Conservation (phyloP, 805 yeast species). For the Barnettozyma sucrosica region DNA sequence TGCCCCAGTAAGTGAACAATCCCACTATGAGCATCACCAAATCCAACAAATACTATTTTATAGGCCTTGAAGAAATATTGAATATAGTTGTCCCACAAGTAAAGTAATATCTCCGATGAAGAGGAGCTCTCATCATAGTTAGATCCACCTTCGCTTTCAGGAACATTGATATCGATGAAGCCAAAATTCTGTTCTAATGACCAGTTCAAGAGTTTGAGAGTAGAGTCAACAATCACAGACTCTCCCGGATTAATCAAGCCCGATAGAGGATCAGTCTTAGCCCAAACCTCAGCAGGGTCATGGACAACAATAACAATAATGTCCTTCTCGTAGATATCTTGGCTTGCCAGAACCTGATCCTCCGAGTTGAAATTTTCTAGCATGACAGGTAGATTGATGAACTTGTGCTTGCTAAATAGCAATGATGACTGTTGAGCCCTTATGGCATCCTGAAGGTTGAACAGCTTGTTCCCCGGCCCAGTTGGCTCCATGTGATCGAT, state of each 20-base stretch:
- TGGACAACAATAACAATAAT: conserved; percentile 70
- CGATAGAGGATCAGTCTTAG: conserved; percentile 68
- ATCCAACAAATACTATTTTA: conserved; percentile 74
- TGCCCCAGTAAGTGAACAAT: conserved; percentile 85
- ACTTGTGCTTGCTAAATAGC: conserved; percentile 47
- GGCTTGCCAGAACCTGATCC: conserved; percentile 66
- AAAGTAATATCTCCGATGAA: conserved; percentile 71
- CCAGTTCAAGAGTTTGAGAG: conserved; percentile 68
- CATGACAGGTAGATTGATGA: conserved; percentile 63
- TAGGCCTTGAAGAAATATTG: conserved; percentile 60
- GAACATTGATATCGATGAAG: conserved; percentile 77
- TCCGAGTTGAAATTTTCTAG: conserved; percentile 36
- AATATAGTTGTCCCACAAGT: conserved; percentile 88
- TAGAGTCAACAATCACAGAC: conserved; percentile 71
- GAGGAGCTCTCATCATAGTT: conserved; percentile 31
- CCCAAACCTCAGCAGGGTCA: conserved; percentile 93
- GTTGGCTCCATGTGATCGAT: conserved; percentile 32
- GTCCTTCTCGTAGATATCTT: conserved; percentile 57
- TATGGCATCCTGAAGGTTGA: conserved; percentile 64
- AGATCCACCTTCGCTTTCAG: conserved; percentile 49
- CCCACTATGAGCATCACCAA: conserved; percentile 86
- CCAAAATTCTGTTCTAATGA: conserved; percentile 57
- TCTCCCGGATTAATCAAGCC: conserved; percentile 72
- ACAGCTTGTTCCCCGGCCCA: conserved; percentile 35
- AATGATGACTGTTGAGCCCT: conserved; percentile 63